phyloP scores from a whole-genome alignment of 495 filamentous ascomycete species.

The Endocarpon pusillum region DNA sequence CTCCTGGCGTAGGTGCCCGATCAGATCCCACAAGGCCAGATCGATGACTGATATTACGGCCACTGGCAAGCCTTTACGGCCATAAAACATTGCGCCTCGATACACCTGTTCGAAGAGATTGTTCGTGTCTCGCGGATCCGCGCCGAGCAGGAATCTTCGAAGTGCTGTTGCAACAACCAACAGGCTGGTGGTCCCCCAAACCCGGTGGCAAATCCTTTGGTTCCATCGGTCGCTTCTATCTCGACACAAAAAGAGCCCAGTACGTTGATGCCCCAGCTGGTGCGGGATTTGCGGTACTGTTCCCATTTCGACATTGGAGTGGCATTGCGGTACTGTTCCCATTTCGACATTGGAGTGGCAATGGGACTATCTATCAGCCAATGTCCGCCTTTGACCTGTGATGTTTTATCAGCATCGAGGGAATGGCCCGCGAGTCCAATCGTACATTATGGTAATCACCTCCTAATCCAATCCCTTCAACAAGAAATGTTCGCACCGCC shows the following conservation, averaged over 20 bases:
- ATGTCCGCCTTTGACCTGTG: slow-evolving; percentile 62
- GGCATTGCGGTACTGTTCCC: slow-evolving; percentile 79
- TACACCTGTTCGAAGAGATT: slow-evolving; percentile 92
- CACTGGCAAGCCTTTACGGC: slow-evolving; percentile 73
- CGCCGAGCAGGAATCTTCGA: slow-evolving; percentile 49
- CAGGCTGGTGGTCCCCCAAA: slow-evolving; percentile 87
- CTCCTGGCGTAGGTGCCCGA: slow-evolving; percentile 78
- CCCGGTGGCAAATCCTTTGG: slow-evolving; percentile 80
- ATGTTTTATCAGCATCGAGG: neutral
- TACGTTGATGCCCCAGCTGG: slow-evolving; percentile 92
- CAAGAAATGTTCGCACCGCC: slow-evolving; percentile 61
- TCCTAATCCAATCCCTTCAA: slow-evolving; percentile 71
- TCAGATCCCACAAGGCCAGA: slow-evolving; percentile 76
- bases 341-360: slow-evolving; percentile 77
- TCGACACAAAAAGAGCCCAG: slow-evolving; percentile 88
- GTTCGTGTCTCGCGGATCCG: slow-evolving; percentile 75
- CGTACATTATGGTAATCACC: slow-evolving; percentile 86
- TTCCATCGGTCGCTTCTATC: slow-evolving; percentile 73
- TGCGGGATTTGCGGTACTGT: slow-evolving; percentile 68
- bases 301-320: slow-evolving; percentile 83
- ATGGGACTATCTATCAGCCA: slow-evolving; percentile 87
- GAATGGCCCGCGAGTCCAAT: neutral
- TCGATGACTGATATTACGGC: slow-evolving; percentile 90
- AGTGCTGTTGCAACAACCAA: slow-evolving; percentile 83
- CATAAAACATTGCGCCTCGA: slow-evolving; percentile 86